These are phyloP conservation scores for Cyberlindnera saturnus DNA, from an alignment of 805 yeast species.

Conservation along the genomic window DNA sequence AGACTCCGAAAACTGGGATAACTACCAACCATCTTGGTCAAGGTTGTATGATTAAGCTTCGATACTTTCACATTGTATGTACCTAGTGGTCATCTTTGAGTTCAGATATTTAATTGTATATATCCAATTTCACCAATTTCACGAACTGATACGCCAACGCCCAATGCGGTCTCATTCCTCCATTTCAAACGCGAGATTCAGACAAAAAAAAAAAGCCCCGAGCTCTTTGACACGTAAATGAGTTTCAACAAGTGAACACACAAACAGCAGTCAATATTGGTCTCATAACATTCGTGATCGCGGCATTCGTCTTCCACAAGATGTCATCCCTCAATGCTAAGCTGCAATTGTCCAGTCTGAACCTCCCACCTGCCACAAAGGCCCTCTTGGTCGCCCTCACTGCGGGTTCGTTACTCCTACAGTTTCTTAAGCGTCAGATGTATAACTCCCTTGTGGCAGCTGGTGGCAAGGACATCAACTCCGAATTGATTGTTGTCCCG, in stretches of 20 bases:
- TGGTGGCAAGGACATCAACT: constrained; percentile 23
- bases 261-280: constrained; percentile 12
- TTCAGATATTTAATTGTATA: no score
- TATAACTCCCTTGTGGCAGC: constrained; percentile 22
- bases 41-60: no score
- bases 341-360: constrained; percentile 16
- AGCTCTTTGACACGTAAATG: neutral
- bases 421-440: constrained; percentile 33
- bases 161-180: no score
- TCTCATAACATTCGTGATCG: constrained; percentile 17
- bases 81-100: no score
- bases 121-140: no score
- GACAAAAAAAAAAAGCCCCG: neutral
- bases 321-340: constrained; percentile 18
- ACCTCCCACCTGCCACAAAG: constrained; percentile 43
- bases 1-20: no score
- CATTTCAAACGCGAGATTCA: no score
- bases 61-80: no score
- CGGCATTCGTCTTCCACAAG: constrained; percentile 19
- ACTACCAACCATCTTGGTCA: no score
- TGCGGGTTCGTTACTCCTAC: constrained; percentile 34
- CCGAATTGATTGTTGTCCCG: constrained; percentile 45
- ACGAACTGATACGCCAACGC: no score
- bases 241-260: no score
- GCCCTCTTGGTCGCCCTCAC: constrained; percentile 35